Evolutionary conservation across 495 filamentous ascomycete genomes (phyloP).

Genomic region (Mytilinidion resinicola): DNA sequence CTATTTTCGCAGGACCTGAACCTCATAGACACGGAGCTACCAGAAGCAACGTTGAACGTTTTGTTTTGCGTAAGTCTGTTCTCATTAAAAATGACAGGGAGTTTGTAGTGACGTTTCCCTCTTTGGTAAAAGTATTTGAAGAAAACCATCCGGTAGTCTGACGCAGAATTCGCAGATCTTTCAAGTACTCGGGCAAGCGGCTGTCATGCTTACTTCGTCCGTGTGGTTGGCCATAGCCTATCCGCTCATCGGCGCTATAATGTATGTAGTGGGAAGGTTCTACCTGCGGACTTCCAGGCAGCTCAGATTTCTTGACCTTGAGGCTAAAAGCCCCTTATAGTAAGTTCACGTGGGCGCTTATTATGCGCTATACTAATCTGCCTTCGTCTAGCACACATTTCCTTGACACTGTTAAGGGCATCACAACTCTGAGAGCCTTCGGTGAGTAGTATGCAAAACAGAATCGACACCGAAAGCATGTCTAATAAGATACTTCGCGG

Average conservation of each 20-base stretch:
- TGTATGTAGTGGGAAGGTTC: constrained; percentile 11
- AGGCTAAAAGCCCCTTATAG: constrained; percentile 7
- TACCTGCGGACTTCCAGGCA: constrained; percentile 17
- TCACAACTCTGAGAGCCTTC: constrained; percentile 13
- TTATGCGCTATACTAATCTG: not conserved
- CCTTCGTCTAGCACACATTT: constrained; percentile 3
- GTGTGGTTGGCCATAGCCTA: constrained; percentile 28
- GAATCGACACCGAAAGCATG: too few species aligned
- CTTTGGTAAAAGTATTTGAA: too few species aligned
- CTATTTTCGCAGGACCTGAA: constrained; percentile 13
- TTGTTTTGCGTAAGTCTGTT: not conserved
- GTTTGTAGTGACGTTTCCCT: too few species aligned
- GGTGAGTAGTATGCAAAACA: not conserved
- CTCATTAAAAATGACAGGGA: too few species aligned
- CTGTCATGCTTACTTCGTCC: constrained; percentile 31
- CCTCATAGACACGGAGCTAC: constrained; percentile 14
- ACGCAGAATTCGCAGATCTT: not conserved
- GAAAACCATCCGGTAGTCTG: too few species aligned
- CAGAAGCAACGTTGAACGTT: constrained; percentile 1
- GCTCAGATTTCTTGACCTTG: constrained; percentile 11
- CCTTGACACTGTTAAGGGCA: constrained; percentile 10
- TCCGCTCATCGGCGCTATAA: constrained; percentile 2
- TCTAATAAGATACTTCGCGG: too few species aligned
- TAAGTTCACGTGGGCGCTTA: not conserved
- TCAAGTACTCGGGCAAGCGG: constrained; percentile 28